phyloP scores from a whole-genome alignment of 2,329 filamentous ascomycete genomes.

The Aspergillus novofumigatus region DNA sequence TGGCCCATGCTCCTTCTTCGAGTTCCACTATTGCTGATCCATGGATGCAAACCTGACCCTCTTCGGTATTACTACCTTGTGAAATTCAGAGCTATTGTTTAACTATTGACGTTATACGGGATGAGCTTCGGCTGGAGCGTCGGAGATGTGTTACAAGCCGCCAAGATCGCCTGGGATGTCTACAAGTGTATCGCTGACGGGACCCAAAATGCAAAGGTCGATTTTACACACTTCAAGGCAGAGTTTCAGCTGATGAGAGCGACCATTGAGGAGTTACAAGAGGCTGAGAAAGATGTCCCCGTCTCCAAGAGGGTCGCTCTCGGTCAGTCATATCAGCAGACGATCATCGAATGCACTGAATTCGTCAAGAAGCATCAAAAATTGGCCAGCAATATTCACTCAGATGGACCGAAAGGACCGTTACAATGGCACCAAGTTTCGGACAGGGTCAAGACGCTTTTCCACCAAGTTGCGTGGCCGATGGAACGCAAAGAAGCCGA shows the following conservation, averaged over 20 bases:
- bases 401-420: neutral
- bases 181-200: constrained; percentile 8
- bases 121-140: neutral
- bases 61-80: neutral
- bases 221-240: constrained; percentile 7
- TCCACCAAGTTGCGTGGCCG: constrained; percentile 9
- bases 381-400: neutral
- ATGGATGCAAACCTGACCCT: neutral
- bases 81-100: neutral
- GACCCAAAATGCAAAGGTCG: constrained; percentile 1
- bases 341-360: constrained; percentile 1
- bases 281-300: neutral
- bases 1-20: neutral
- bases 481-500: constrained; percentile 11
- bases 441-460: neutral
- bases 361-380: constrained; percentile 5
- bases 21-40: neutral
- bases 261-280: neutral
- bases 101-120: neutral
- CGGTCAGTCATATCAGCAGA: constrained; percentile 4
- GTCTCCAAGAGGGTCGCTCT: constrained; percentile 4
- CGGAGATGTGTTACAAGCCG: neutral
- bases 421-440: neutral
- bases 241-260: constrained; percentile 3
- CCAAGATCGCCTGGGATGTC: constrained; percentile 4